phyloP scores from a whole-genome alignment of 768 basidiomycete species.

The Macrolepiota fuliginosa region DNA sequence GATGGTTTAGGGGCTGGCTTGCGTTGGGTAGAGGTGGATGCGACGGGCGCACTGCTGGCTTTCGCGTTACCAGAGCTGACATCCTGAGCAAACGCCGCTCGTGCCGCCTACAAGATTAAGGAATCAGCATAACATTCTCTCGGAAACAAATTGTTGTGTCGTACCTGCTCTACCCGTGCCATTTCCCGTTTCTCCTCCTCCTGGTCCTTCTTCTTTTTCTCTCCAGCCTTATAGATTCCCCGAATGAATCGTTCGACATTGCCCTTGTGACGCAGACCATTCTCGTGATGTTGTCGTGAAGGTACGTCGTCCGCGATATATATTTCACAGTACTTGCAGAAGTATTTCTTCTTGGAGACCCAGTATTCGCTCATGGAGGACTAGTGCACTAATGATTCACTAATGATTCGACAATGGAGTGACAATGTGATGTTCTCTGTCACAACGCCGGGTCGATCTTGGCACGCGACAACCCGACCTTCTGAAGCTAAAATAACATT shows the following conservation, averaged over 20 bases:
- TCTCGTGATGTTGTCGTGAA: slow-evolving; percentile 89
- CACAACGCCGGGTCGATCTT: too few species aligned
- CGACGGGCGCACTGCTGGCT: slow-evolving; percentile 29
- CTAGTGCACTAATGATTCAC: not conserved
- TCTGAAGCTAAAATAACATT: too few species aligned
- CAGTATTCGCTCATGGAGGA: slow-evolving; percentile 83
- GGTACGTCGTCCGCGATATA: slow-evolving; percentile 96
- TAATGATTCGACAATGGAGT: not conserved
- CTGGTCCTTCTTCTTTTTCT: slow-evolving; percentile 79
- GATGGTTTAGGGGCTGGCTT: slow-evolving; percentile 51
- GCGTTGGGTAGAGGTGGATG: slow-evolving; percentile 30
- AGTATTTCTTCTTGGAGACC: slow-evolving; percentile 91
- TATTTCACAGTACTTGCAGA: slow-evolving; percentile 96
- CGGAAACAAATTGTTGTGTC: slow-evolving; percentile 15
- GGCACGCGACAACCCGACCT: too few species aligned
- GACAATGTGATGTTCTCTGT: not conserved
- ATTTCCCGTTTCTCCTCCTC: slow-evolving; percentile 90
- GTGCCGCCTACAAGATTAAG: slow-evolving; percentile 59
- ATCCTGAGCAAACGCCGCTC: slow-evolving; percentile 76
- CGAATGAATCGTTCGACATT: slow-evolving; percentile 91
- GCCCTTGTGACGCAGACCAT: slow-evolving; percentile 90
- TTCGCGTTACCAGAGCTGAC: slow-evolving; percentile 65
- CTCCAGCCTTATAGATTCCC: slow-evolving; percentile 89
- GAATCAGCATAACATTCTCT: not conserved
- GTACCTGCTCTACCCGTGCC: slow-evolving; percentile 77